phyloP scores from a whole-genome alignment of 805 yeast genomes.

The Sporopachydermia lactativora region DNA sequence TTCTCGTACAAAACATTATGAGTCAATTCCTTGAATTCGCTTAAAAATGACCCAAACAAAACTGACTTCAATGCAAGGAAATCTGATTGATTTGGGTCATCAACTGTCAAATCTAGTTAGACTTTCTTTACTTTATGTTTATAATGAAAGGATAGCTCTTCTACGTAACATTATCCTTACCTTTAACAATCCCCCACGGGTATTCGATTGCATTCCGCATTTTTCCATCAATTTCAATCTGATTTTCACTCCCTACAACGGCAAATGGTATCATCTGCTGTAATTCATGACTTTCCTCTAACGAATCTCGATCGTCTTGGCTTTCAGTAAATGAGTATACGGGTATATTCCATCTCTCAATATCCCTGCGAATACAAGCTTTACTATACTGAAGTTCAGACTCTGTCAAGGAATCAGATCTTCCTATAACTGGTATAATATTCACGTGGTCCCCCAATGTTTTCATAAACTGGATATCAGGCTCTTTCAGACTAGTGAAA shows the following conservation, averaged over 20 bases:
- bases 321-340: constrained; percentile 61
- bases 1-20: constrained; percentile 65
- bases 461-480: constrained; percentile 63
- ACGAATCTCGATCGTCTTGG: constrained; percentile 55
- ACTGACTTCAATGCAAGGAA: constrained; percentile 42
- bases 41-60: constrained; percentile 68
- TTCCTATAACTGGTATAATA: constrained; percentile 54
- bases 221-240: constrained; percentile 28
- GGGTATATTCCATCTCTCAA: constrained; percentile 58
- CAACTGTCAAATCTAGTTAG: constrained; percentile 13
- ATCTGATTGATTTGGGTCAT: constrained; percentile 24
- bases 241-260: constrained; percentile 48
- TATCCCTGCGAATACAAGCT: constrained; percentile 43
- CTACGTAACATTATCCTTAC: too few species aligned
- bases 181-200: constrained; percentile 59
- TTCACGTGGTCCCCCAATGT: constrained; percentile 57
- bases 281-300: constrained; percentile 52
- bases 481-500: constrained; percentile 43
- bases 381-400: constrained; percentile 46
- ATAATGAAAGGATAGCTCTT: too few species aligned
- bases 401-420: constrained; percentile 59
- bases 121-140: too few species aligned
- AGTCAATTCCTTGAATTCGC: constrained; percentile 69
- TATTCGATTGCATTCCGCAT: constrained; percentile 46
- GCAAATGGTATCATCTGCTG: constrained; percentile 66